Evolutionary conservation across 768 basidiomycete species (phyloP), one percentile per base, ranked within the genome.

Genomic region (Russula abietina): DNA sequence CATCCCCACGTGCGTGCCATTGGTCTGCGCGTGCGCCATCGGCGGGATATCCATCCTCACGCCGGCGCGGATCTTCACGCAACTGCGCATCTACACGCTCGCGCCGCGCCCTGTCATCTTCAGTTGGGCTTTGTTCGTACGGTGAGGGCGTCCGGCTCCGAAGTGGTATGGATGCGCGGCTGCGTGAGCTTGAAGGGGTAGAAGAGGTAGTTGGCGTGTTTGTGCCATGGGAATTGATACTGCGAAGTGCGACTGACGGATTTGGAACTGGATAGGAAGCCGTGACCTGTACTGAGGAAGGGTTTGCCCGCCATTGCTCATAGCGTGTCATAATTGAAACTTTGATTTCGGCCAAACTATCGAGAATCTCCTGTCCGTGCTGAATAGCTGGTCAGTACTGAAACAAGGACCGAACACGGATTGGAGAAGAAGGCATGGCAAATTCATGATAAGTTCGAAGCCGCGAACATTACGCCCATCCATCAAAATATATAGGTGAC

Each of bases 341-440:
- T 62, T 90, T 91, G 57, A 93, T 77, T 28, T 82, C 78, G 53
- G 83, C 77, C 36, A 93, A 81, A 65, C 78, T 79, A 62, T 83
- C 80, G 50, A 92, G 80, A 55, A 91, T 88, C 60, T 88, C 81
- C 70, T 89, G 83, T 19, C 89, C 89, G 59, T 89, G 87, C 87
- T 89, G 72, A 66, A 62, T 69, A 59, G 59, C 36, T 67, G 63
- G 61, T 65, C 62, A 56, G 45, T 36, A 59, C 60, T 51, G 59
- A 48, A 55, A 64, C 36, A n/a, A 41, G 22, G 24, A 60, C 11
- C 22, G 55, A 28, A 49, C 30, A 33, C 17, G 60, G 39, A 64
- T 32, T 32, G 57, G 14, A 26, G 30, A 11, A n/a, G 24, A 16
- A 30, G 48, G 54, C 17, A 61, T 16, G 22, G 41, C 8, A 43